A percentile compares a stretch with the other conserved stretches of the same genome.
phyloP scores from a whole-genome alignment of 2,329 filamentous ascomycete genomes.

The Colletotrichum eremochloae region DNA sequence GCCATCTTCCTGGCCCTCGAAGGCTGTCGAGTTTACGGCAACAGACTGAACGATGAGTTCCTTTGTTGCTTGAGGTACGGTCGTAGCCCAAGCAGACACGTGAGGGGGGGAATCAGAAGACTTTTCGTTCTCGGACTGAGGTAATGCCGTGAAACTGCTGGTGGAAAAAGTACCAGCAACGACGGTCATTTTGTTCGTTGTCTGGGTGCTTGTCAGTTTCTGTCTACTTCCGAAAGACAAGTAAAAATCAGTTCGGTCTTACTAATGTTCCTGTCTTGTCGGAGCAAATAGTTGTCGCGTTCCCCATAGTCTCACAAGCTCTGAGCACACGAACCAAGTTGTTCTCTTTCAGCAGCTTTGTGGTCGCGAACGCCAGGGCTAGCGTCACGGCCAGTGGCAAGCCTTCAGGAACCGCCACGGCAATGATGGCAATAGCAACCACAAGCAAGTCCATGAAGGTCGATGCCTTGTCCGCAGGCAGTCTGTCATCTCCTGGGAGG shows the following conservation, averaged over 20 bases:
- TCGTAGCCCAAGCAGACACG: not conserved
- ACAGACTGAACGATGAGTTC: slow-evolving; percentile 70
- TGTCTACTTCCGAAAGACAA: not conserved
- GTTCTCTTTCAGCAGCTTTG: slow-evolving; percentile 77
- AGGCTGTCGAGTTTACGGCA: slow-evolving; percentile 76
- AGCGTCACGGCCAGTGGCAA: slow-evolving; percentile 76
- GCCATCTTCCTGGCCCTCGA: slow-evolving; percentile 74
- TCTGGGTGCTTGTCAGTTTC: slow-evolving; percentile 32
- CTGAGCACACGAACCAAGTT: slow-evolving; percentile 78
- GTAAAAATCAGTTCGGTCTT: not conserved
- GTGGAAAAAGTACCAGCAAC: slow-evolving; percentile 55
- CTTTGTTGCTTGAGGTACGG: slow-evolving; percentile 45
- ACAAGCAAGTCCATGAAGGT: slow-evolving; percentile 74
- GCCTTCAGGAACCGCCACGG: slow-evolving; percentile 76
- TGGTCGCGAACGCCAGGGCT: slow-evolving; percentile 76
- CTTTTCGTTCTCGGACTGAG: slow-evolving; percentile 74
- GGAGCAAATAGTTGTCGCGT: slow-evolving; percentile 80
- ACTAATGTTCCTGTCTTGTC: slow-evolving; percentile 55
- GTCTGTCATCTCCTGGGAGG: slow-evolving; percentile 59
- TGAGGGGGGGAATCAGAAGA: slow-evolving; percentile 45
- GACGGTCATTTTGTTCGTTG: slow-evolving; percentile 48
- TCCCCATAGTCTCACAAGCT: slow-evolving; percentile 80
- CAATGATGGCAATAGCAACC: slow-evolving; percentile 74
- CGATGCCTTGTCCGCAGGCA: slow-evolving; percentile 63
- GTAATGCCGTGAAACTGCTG: slow-evolving; percentile 49